Conservation (phyloP, 305 asterid genomes). For the Galium porrigens region DNA sequence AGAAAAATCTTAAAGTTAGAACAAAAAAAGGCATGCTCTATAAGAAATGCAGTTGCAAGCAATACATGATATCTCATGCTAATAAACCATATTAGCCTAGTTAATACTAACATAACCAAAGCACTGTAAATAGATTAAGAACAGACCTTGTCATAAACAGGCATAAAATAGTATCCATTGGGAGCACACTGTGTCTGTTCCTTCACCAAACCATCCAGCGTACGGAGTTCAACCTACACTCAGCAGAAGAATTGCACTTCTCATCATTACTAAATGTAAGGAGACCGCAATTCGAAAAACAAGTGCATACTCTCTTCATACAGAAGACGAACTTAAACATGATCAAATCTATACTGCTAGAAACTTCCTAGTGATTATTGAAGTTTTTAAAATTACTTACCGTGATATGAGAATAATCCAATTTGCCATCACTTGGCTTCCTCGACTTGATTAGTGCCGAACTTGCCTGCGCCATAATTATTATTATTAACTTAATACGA, state of each 20-base stretch:
- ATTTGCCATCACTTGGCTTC: slow-evolving; percentile 51
- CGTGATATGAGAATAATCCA: slow-evolving; percentile 81
- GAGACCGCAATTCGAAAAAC: background rate
- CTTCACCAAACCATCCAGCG: slow-evolving; percentile 88
- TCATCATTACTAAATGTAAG: background rate
- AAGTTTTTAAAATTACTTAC: slow-evolving; percentile 19
- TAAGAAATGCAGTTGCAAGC: background rate
- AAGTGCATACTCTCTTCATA: background rate
- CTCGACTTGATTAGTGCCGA: slow-evolving; percentile 64
- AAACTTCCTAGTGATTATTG: no score
- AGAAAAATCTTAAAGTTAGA: no score
- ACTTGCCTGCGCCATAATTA: slow-evolving; percentile 43
- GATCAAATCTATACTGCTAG: no score
- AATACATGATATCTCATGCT: background rate
- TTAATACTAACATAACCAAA: background rate
- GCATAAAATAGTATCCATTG: slow-evolving; percentile 91
- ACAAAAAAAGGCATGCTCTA: no score
- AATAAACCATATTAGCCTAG: background rate
- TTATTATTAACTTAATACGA: background rate
- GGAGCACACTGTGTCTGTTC: slow-evolving; percentile 95
- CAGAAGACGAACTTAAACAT: no score
- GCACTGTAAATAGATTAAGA: background rate
- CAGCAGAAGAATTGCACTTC: background rate
- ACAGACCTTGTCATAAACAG: slow-evolving; percentile 84
- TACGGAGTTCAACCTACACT: slow-evolving; percentile 68